These are phyloP conservation scores for Calonectria hawksworthii DNA, from an alignment of 2,329 filamentous ascomycete species.

Conservation along the genomic window DNA sequence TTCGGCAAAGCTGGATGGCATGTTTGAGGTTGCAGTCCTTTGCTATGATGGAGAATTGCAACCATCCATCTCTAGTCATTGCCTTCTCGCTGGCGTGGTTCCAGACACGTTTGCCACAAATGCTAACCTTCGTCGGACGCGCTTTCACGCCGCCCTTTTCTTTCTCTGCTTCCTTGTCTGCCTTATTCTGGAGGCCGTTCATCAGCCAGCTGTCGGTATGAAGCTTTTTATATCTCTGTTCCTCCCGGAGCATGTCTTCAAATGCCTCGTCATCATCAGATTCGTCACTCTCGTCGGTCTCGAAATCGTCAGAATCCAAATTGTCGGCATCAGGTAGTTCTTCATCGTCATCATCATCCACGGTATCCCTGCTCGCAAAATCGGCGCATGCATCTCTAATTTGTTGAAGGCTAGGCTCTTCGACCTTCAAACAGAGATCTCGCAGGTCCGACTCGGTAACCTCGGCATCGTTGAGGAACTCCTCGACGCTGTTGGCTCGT, in stretches of 20 bases:
- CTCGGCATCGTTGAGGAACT: slow-evolving; percentile 44
- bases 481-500: slow-evolving; percentile 39
- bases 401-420: slow-evolving; percentile 43
- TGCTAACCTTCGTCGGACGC: slow-evolving; percentile 38
- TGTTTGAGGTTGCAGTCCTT: slow-evolving; percentile 47
- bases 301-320: slow-evolving; percentile 1
- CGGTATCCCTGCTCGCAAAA: slow-evolving; percentile 43
- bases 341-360: slow-evolving; percentile 30
- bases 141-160: slow-evolving; percentile 11
- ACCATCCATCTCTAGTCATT: slow-evolving; percentile 50
- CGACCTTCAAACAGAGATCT: slow-evolving; percentile 47
- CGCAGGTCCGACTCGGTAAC: slow-evolving; percentile 44
- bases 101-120: slow-evolving; percentile 48
- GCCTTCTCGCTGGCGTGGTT: slow-evolving; percentile 47
- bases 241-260: not conserved
- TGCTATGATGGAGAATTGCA: slow-evolving; percentile 48
- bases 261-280: not conserved
- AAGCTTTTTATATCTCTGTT: slow-evolving; percentile 36
- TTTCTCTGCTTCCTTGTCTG: not conserved
- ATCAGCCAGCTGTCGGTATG: slow-evolving; percentile 42
- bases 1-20: slow-evolving; percentile 47
- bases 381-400: slow-evolving; percentile 50
- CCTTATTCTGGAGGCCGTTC: slow-evolving; percentile 22
- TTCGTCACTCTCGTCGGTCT: slow-evolving; percentile 36
- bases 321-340: not conserved